These are phyloP conservation scores for Luffa acutangula DNA, from an alignment of 306 rosid genomes.

Conservation along the genomic window DNA sequence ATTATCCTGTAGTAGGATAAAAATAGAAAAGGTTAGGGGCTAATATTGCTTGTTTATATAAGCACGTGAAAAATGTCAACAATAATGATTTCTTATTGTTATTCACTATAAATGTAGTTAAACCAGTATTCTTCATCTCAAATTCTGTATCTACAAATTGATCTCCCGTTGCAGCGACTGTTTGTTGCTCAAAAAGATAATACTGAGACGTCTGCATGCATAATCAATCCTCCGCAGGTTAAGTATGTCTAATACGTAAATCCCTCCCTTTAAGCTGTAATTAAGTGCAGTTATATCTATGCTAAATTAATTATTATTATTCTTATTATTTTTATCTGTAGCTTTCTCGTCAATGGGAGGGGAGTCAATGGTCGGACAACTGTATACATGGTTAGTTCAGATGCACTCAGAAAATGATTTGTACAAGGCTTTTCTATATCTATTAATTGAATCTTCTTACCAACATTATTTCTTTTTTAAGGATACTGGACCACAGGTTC, in stretches of 20 bases:
- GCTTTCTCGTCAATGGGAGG: conserved; percentile 88
- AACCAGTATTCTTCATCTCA: conserved; percentile 1
- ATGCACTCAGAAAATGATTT: neutral
- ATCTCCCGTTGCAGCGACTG: conserved; percentile 35
- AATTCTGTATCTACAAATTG: conserved; percentile 1
- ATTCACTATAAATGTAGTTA: neutral
- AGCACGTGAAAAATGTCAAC: neutral
- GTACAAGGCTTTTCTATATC: neutral
- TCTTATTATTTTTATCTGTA: conserved; percentile 17
- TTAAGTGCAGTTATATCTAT: neutral
- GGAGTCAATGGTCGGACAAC: conserved; percentile 50
- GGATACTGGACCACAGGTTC: conserved; percentile 92
- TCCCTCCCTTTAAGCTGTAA: neutral
- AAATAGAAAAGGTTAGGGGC: neutral
- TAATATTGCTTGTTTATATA: neutral
- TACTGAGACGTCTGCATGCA: conserved; percentile 67
- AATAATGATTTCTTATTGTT: neutral
- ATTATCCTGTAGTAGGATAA: neutral
- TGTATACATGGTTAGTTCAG: conserved; percentile 40
- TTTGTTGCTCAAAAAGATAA: conserved; percentile 75
- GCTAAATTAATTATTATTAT: conserved; percentile 11
- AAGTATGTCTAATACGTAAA: conserved; percentile 38
- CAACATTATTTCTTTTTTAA: conserved; percentile 19
- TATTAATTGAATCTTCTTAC: conserved; percentile 11
- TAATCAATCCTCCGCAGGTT: conserved; percentile 80